Conservation (phyloP, 495 filamentous ascomycete species). For the Trichoderma gamsii region DNA sequence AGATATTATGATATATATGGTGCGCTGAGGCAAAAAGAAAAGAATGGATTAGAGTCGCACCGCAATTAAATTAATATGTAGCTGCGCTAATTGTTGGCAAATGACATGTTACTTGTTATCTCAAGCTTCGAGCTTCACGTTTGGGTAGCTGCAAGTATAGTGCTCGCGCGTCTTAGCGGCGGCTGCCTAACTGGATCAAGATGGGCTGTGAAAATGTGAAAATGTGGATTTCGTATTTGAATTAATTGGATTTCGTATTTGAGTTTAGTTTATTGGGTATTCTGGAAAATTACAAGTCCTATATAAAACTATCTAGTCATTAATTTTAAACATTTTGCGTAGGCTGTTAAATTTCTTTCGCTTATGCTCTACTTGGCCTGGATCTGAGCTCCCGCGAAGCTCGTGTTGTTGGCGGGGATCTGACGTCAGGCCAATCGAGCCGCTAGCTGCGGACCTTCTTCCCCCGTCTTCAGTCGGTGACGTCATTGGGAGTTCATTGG, state of each 20-base stretch:
- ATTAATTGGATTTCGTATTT: neutral
- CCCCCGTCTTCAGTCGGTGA: neutral
- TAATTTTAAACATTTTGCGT: neutral
- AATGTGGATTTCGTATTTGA: neutral
- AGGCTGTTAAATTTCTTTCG: conserved; percentile 8
- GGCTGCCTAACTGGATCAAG: neutral
- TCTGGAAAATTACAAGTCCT: neutral
- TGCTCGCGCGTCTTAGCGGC: too few relatives aligned
- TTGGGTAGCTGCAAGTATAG: neutral
- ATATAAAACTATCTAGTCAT: neutral
- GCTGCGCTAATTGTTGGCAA: conserved; percentile 6
- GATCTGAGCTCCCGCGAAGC: neutral
- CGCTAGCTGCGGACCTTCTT: neutral
- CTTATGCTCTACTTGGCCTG: conserved; percentile 1
- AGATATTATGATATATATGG: conserved; percentile 1
- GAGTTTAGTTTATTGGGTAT: neutral
- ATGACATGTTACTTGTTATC: neutral
- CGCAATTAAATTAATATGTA: neutral
- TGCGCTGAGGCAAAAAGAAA: neutral
- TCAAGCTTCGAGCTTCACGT: neutral
- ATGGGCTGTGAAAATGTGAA: neutral
- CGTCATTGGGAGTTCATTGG: neutral
- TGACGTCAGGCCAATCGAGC: neutral
- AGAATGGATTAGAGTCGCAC: neutral
- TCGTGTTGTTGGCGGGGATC: neutral